Base-by-base conservation (phyloP, 2,329 filamentous ascomycete genomes). In the Simplicillium sp. region DNA sequence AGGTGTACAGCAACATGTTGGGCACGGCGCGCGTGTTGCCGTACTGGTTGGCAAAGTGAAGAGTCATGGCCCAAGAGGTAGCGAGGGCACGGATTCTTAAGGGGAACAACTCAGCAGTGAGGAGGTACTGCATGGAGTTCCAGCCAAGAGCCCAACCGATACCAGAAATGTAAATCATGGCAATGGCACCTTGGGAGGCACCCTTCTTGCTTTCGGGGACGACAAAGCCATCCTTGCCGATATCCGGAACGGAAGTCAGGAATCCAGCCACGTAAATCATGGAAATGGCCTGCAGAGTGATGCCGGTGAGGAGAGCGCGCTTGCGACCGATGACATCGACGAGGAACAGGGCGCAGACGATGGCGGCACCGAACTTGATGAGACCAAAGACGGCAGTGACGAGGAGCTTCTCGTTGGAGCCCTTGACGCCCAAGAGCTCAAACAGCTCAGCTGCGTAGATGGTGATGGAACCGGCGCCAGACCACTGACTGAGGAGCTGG, bases 281-380 rank as follows among this genome's bases (percentile, higher is more conserved):
- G 12, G 77, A 50, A 9, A 82, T 55, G 13, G 69, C 67, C 55
- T 83, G 79, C 1, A 81, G 62, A 2, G 64, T 65, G 49, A 82
- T 82, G 3, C 79, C 79, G 1, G 71, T 57, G 14, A 80, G 66
- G 1, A 83, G 67, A 1, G 79, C 68, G 7, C 77, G 74, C 60
- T 87, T 88, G 44, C 85, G 80, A 4, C 85, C 85, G 48, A 89
- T 80, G 40, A 83, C 78, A 50, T 89, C 85, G 47, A 89, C 83
- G 8, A 89, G 71, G 71, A 89, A 87, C 39, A 88, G 69, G 0
- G 84, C 84, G 56, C 84, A 89, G 32, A 76, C 48, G 28, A 88
- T 55, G 12, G 82, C 76, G 0, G 80, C 72, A 7, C 75, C 56
- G 41, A 89, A 74, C 54, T 89, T 89, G 50, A 87, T 69, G 39